Percentiles rank a stretch among this genome's conserved stretches.
Conservation (phyloP, 306 rosid genomes). For the Sesbania bispinosa region DNA sequence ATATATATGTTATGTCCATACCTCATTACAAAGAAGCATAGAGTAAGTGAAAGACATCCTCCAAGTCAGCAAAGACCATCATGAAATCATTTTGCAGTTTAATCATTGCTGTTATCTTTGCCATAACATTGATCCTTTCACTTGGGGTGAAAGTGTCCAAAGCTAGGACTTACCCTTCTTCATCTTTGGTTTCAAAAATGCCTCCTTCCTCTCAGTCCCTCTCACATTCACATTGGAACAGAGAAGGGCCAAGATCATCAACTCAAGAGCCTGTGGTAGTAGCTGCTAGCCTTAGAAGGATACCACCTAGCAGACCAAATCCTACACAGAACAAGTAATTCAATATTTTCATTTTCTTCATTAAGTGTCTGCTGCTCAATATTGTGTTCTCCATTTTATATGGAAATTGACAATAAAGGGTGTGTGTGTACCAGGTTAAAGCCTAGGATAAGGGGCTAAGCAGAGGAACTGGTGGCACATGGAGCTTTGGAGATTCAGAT, state of each 20-base stretch:
- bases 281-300: conserved; percentile 54
- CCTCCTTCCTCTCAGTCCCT: conserved; percentile 26
- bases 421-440: conserved; percentile 44
- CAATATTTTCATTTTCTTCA: background rate
- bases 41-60: conserved; percentile 42
- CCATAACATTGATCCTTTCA: conserved; percentile 46
- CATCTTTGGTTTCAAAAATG: conserved; percentile 29
- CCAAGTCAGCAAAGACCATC: conserved; percentile 47
- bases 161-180: conserved; percentile 48
- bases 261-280: background rate
- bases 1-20: conserved; percentile 11
- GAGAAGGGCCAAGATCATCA: conserved; percentile 27
- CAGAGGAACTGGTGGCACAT: conserved; percentile 2
- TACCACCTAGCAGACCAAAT: conserved; percentile 79
- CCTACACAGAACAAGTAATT: conserved; percentile 83
- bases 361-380: conserved; percentile 8
- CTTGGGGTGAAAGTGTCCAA: conserved; percentile 23
- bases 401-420: conserved; percentile 16
- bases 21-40: conserved; percentile 41
- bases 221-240: background rate
- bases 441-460: conserved; percentile 42
- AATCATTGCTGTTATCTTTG: conserved; percentile 39
- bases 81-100: conserved; percentile 51
- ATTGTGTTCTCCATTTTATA: conserved; percentile 20
- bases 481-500: conserved; percentile 28